These are phyloP conservation scores for Globisporangium sylvaticum DNA, from an alignment of 352 stramenopile species.

Conservation along the genomic window DNA sequence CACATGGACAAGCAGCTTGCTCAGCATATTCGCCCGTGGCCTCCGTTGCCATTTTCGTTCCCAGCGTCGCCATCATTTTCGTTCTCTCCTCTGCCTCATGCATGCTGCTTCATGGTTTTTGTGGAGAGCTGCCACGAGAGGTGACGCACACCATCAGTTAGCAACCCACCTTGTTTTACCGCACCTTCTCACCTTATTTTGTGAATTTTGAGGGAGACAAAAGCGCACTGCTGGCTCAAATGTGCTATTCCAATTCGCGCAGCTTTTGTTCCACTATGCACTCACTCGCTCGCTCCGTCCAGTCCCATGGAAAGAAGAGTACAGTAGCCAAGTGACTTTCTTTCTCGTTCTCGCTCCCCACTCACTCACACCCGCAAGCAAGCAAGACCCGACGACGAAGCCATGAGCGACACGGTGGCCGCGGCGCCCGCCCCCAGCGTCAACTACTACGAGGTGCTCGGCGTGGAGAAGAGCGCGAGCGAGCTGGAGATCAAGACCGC, in stretches of 20 bases:
- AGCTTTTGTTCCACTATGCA: background rate
- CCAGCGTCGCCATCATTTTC: background rate
- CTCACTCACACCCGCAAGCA: background rate
- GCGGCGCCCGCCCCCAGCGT: conserved; percentile 50
- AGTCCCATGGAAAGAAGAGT: background rate
- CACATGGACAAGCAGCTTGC: background rate
- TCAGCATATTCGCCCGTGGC: background rate
- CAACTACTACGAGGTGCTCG: conserved; percentile 88
- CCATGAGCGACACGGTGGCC: conserved; percentile 51
- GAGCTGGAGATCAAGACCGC: conserved; percentile 89
- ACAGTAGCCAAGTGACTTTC: background rate
- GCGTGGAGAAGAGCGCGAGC: conserved; percentile 82
- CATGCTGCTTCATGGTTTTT: background rate
- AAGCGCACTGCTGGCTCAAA: background rate
- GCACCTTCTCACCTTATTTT: background rate
- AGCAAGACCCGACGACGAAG: background rate
- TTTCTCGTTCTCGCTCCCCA: background rate
- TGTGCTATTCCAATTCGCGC: background rate
- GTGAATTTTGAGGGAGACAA: background rate
- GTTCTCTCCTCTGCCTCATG: background rate
- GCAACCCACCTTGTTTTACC: background rate
- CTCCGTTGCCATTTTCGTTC: background rate
- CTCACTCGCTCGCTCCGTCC: background rate
- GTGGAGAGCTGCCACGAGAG: background rate
- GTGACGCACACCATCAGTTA: background rate